Evolutionary conservation across 495 filamentous ascomycete species (phyloP).

Genomic region (Neurospora sp.): DNA sequence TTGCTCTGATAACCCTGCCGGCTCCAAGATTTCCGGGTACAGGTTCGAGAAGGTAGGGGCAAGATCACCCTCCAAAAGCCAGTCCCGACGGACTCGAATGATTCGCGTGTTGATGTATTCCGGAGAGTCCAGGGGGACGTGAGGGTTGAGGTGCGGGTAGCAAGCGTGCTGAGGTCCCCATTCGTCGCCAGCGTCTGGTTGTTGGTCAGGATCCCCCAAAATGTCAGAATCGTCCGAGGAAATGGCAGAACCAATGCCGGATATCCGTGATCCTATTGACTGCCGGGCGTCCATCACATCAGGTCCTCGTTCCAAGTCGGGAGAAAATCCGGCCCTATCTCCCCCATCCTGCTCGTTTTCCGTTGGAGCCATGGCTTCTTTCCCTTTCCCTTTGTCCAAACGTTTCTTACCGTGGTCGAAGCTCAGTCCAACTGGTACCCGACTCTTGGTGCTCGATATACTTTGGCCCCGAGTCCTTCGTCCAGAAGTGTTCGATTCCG

Average conservation of each 20-base stretch:
- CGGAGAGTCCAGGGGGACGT: slow-evolving; percentile 66
- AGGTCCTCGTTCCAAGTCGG: slow-evolving; percentile 42
- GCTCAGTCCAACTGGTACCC: slow-evolving; percentile 23
- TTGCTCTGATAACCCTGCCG: slow-evolving; percentile 62
- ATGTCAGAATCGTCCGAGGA: slow-evolving; percentile 44
- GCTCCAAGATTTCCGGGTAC: slow-evolving; percentile 91
- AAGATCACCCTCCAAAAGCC: slow-evolving; percentile 82
- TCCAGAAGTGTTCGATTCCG: slow-evolving; percentile 7
- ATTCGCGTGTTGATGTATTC: slow-evolving; percentile 72
- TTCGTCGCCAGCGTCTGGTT: slow-evolving; percentile 44
- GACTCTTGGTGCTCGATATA: slow-evolving; percentile 15
- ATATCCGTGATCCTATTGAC: slow-evolving; percentile 28
- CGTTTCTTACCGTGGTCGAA: slow-evolving; percentile 15
- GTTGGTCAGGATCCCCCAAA: slow-evolving; percentile 38
- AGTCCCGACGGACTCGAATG: slow-evolving; percentile 84
- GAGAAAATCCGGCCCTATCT: slow-evolving; percentile 23
- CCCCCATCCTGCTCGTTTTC: slow-evolving; percentile 16
- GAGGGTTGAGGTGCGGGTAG: slow-evolving; percentile 86
- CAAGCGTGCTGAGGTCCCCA: slow-evolving; percentile 90
- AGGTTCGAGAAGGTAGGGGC: slow-evolving; percentile 87
- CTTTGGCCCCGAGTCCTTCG: slow-evolving; percentile 22
- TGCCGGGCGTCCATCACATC: slow-evolving; percentile 21
- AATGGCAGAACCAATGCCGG: slow-evolving; percentile 38
- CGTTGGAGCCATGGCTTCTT: slow-evolving; percentile 30
- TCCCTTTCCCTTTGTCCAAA: slow-evolving; percentile 37